These are phyloP conservation scores for Porpolomopsis calyptriformis DNA, from an alignment of 768 basidiomycete species.

Conservation along the genomic window DNA sequence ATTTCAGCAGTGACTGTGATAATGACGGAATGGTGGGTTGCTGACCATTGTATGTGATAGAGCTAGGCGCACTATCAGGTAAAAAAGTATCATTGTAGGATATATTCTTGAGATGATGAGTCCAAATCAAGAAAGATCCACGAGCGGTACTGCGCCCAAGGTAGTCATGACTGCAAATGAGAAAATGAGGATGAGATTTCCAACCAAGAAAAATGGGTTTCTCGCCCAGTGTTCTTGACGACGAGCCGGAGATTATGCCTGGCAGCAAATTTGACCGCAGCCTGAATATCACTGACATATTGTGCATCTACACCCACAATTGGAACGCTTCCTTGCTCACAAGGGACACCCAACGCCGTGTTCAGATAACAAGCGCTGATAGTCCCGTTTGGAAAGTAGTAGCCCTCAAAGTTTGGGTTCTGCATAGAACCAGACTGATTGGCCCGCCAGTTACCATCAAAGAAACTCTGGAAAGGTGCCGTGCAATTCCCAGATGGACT, in stretches of 20 bases:
- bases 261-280: conserved; percentile 21
- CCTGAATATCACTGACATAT: conserved; percentile 28
- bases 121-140: conserved; percentile 32
- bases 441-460: conserved; percentile 31
- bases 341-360: conserved; percentile 28
- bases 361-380: conserved; percentile 44
- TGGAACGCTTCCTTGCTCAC: conserved; percentile 35
- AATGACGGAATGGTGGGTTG: not conserved
- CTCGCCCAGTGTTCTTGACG: conserved; percentile 16
- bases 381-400: conserved; percentile 31
- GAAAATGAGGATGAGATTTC: not conserved
- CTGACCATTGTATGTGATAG: conserved; percentile 13
- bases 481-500: conserved; percentile 30
- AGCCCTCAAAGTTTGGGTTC: conserved; percentile 22
- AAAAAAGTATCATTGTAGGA: conserved; percentile 19
- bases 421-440: conserved; percentile 32
- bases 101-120: conserved; percentile 30
- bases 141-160: conserved; percentile 29
- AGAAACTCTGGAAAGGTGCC: conserved; percentile 17
- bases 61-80: conserved; percentile 23
- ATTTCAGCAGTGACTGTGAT: not conserved
- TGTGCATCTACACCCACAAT: conserved; percentile 31
- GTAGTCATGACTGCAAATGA: conserved; percentile 22
- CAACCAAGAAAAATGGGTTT: no score
- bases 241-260: conserved; percentile 21